These are phyloP conservation scores for Dictyostelium capitatum DNA, from an alignment of 78 protist genomes.

Conservation along the genomic window DNA sequence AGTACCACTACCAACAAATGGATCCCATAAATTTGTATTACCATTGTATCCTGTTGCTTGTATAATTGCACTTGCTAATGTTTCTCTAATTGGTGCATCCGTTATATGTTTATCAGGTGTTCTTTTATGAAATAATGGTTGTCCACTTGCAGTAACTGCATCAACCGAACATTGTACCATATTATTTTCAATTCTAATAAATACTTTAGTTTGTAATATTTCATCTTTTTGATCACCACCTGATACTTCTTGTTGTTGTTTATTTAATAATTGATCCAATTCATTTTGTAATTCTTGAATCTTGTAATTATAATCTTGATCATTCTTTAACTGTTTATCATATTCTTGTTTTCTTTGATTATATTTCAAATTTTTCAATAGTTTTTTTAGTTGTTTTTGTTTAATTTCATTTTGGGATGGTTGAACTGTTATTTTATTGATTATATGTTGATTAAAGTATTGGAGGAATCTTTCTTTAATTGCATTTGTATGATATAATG, in stretches of 20 bases:
- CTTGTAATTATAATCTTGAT: not conserved
- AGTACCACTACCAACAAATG: constrained; percentile 55
- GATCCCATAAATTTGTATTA: constrained; percentile 33
- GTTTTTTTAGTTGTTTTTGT: not conserved
- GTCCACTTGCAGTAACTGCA: not conserved
- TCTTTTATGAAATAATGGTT: constrained; percentile 30
- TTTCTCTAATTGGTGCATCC: constrained; percentile 75
- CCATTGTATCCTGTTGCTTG: not conserved
- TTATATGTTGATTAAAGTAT: constrained; percentile 2
- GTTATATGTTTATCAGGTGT: constrained; percentile 35
- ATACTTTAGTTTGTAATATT: constrained; percentile 20
- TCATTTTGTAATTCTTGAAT: not conserved
- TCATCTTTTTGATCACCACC: not conserved
- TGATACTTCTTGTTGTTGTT: not conserved
- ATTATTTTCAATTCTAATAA: constrained; percentile 27
- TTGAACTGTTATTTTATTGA: not conserved
- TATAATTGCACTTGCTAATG: constrained; percentile 42
- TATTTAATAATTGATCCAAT: not conserved
- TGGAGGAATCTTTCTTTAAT: constrained; percentile 45
- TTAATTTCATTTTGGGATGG: not conserved
- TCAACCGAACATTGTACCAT: constrained; percentile 28
- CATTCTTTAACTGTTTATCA: not conserved
- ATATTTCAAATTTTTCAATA: constrained; percentile 12
- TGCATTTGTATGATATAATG: constrained; percentile 48
- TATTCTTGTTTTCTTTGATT: not conserved